phyloP scores from a whole-genome alignment of 257 asterid species.

The Fraxinus anomala region DNA sequence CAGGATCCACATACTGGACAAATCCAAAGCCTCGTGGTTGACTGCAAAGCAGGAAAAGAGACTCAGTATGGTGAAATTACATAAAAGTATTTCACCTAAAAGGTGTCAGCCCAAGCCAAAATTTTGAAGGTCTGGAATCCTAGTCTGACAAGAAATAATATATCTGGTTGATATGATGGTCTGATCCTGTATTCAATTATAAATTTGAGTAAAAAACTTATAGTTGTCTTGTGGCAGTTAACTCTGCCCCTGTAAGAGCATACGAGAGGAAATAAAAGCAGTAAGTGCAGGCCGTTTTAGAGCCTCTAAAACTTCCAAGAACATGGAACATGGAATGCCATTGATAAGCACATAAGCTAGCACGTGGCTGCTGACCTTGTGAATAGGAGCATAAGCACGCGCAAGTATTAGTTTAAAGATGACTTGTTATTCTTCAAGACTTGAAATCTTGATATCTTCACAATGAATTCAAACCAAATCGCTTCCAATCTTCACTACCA shows the following conservation, averaged over 20 bases:
- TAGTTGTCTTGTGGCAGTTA: background rate
- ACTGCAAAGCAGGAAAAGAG: conserved; percentile 38
- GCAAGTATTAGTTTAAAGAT: conserved; percentile 41
- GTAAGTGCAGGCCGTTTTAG: background rate
- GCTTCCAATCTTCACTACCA: conserved; percentile 82
- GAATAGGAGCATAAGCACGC: background rate
- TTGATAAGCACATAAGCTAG: conserved; percentile 63
- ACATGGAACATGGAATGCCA: conserved; percentile 51
- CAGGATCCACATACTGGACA: conserved; percentile 88
- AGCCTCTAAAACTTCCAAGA: conserved; percentile 31
- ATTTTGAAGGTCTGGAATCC: background rate
- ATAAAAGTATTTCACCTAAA: background rate
- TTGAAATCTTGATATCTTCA: conserved; percentile 74
- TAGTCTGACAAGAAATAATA: background rate
- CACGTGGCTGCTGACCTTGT: conserved; percentile 84
- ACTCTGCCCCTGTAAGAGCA: background rate
- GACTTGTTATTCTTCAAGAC: conserved; percentile 58
- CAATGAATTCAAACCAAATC: conserved; percentile 73
- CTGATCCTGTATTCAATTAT: background rate
- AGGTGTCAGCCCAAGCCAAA: background rate
- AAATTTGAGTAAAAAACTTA: background rate
- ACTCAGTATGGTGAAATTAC: conserved; percentile 4
- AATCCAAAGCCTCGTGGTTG: conserved; percentile 95
- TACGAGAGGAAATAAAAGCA: background rate
- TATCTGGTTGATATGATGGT: background rate